Percentiles rank a stretch among this genome's conserved stretches.
Conservation (phyloP, 2,329 filamentous ascomycete genomes). For the Sordariomycetes sp. region DNA sequence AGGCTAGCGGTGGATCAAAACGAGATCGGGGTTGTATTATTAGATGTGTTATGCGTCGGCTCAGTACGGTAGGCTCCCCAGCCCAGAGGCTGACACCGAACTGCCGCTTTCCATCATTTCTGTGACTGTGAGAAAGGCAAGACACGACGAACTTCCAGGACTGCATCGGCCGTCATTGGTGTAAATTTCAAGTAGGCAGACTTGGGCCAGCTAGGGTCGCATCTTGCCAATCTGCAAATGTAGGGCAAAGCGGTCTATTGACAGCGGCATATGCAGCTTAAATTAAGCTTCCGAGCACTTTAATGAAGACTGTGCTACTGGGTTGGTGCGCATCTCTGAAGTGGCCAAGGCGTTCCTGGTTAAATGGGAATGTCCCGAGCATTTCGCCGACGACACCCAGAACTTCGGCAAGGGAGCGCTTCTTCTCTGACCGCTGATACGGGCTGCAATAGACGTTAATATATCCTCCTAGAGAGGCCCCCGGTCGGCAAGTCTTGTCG, state of each 20-base stretch:
- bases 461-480: not conserved
- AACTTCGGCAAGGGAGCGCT: not conserved
- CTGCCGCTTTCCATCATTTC: not conserved
- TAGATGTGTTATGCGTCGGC: not conserved
- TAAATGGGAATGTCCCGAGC: not conserved
- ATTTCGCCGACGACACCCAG: not conserved
- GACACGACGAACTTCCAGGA: not conserved
- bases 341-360: not conserved
- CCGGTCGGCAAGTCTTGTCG: not conserved
- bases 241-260: not conserved
- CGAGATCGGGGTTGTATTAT: too few relatives aligned
- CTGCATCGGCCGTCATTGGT: not conserved
- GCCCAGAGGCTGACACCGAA: not conserved
- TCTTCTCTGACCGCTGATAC: not conserved
- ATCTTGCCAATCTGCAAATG: not conserved
- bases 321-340: not conserved
- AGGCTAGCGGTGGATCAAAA: too few relatives aligned
- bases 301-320: not conserved
- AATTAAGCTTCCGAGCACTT: not conserved
- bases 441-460: not conserved
- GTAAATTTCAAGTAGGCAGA: not conserved
- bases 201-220: not conserved
- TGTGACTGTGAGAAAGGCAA: not conserved
- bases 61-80: not conserved
- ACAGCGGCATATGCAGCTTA: not conserved